These are phyloP conservation scores for Candida sp. DNA, from an alignment of 1,139 yeast species.

Conservation along the genomic window DNA sequence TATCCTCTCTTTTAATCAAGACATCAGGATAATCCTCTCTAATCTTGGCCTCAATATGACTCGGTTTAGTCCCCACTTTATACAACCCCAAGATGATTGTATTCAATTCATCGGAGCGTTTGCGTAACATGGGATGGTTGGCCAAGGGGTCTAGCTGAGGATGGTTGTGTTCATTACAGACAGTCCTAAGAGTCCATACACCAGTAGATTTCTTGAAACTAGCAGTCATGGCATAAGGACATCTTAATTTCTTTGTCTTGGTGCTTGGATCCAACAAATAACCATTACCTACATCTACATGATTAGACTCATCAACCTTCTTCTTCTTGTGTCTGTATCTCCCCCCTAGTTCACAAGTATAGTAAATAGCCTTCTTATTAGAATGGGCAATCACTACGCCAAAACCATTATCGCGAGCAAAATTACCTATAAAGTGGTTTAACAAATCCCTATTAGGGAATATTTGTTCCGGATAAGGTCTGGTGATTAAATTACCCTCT, in stretches of 20 bases:
- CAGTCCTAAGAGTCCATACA: conserved; percentile 52
- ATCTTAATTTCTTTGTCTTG: conserved; percentile 50
- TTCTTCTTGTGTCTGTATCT: conserved; percentile 50
- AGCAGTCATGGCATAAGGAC: conserved; percentile 61
- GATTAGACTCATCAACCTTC: conserved; percentile 20
- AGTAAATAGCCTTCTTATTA: conserved; percentile 56
- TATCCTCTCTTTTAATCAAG: conserved; percentile 54
- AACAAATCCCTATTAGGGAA: conserved; percentile 49
- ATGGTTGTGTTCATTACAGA: conserved; percentile 58
- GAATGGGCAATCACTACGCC: conserved; percentile 61
- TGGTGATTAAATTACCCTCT: conserved; percentile 50
- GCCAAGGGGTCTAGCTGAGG: conserved; percentile 55
- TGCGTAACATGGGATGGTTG: conserved; percentile 57
- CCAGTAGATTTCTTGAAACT: conserved; percentile 46
- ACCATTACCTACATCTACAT: conserved; percentile 31
- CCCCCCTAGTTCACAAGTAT: conserved; percentile 61
- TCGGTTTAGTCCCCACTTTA: conserved; percentile 57
- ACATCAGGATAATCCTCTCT: conserved; percentile 54
- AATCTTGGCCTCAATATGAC: conserved; percentile 51
- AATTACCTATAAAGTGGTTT: conserved; percentile 53
- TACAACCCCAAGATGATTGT: conserved; percentile 50
- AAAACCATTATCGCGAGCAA: conserved; percentile 57
- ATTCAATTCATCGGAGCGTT: conserved; percentile 52
- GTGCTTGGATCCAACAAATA: conserved; percentile 42
- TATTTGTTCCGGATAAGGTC: conserved; percentile 53